Base-by-base conservation (phyloP, 371 early-diverging fungal species). In the Actinomucor elegans region DNA sequence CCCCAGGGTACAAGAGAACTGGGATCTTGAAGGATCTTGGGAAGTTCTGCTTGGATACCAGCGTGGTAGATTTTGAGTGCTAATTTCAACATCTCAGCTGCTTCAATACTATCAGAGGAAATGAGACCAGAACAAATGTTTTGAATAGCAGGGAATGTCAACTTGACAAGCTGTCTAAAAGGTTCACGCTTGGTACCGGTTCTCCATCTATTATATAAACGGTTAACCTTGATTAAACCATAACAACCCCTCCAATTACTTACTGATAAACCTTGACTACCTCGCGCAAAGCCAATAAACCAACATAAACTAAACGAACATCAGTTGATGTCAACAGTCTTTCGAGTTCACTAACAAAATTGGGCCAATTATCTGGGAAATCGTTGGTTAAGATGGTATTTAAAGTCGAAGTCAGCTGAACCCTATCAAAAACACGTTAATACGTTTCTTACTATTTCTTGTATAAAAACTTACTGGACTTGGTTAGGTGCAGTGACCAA, bases 301-400 rank as follows among this genome's bases (percentile, higher is more conserved):
- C 96, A 29, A 87, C 86, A 55, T 86, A 86, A 14, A 91, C 86
- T 27, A 81, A 69, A 43, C 82, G 77, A 23, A 71, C 69, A 57
- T 93, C 88, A 48, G 79, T 68, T 4, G 87, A 79, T 31, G 89
- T 75, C 15, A 95, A 71, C 49, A 84, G 58, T 47, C 69, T 72
- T 61, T 82, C 77, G 41, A 88, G 67, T 46, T 83, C 79, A 48
- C 71, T 82, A 18, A 93, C 73, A 62, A 89, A 93, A 36, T 87
- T 82, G 10, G 94, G 89, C 93, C 93, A 97, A 42, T 87, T 79
- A 21, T 86, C 79, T 18, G 90, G 92, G 57, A 84, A 92, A 55
- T 94, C 95, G 55, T 77, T 72, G 31, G 73, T 67, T 32, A 94
- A 64, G 37, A 92, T 88, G 10, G 80, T 72, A 23, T 83, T 79